Conservation (phyloP, 495 filamentous ascomycete species). For the Symbiotaphrina buchneri region DNA sequence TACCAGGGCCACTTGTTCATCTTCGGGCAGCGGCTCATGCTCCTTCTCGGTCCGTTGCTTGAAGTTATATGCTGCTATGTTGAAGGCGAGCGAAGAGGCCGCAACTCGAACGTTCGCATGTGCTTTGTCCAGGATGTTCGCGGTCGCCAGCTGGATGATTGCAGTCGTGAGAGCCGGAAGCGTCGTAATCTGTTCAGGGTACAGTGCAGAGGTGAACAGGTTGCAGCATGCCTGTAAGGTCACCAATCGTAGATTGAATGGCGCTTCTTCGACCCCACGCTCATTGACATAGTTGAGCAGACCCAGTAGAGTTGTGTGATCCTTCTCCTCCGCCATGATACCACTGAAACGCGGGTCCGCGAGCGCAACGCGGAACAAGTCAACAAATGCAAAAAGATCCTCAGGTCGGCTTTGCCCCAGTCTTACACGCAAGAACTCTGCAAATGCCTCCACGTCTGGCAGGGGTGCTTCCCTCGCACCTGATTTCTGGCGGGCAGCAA, state of each 20-base stretch:
- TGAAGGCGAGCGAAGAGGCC: constrained; percentile 65
- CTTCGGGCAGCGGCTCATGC: constrained; percentile 36
- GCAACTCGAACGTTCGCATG: constrained; percentile 38
- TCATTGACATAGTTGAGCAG: constrained; percentile 36
- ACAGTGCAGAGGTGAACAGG: constrained; percentile 32
- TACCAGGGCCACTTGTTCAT: constrained; percentile 53
- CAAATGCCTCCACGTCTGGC: constrained; percentile 32
- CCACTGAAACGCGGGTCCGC: constrained; percentile 69
- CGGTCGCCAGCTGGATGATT: constrained; percentile 24
- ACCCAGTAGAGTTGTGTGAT: constrained; percentile 36
- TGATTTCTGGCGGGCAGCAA: constrained; percentile 27
- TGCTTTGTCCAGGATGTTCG: constrained; percentile 29
- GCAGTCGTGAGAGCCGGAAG: constrained; percentile 9
- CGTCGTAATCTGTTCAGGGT: constrained; percentile 17
- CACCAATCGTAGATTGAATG: constrained; percentile 68
- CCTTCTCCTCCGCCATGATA: constrained; percentile 57
- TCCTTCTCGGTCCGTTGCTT: constrained; percentile 31
- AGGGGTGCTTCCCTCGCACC: constrained; percentile 35
- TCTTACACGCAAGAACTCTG: constrained; percentile 22
- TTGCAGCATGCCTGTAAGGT: constrained; percentile 44
- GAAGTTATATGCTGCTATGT: constrained; percentile 49
- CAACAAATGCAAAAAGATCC: constrained; percentile 58
- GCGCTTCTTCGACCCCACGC: constrained; percentile 21
- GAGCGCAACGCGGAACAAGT: constrained; percentile 57
- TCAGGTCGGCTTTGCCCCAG: too few relatives aligned